These are phyloP conservation scores for Lupinus albus DNA, from an alignment of 306 rosid genomes.

Conservation along the genomic window DNA sequence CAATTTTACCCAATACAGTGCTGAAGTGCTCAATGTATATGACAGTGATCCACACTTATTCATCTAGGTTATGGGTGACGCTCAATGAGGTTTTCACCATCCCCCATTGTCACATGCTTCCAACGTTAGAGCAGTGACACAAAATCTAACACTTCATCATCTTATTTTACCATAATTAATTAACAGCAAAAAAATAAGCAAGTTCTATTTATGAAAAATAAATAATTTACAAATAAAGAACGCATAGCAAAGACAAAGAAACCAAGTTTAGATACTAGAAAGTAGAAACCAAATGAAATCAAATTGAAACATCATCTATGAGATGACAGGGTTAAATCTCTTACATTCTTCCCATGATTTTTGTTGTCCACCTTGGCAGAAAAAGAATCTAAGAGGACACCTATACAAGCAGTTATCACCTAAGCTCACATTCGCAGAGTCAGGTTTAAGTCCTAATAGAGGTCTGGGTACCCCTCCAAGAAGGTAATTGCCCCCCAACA, in stretches of 20 bases:
- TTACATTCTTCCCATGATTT: slow-evolving; percentile 54
- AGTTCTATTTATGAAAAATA: too few relatives aligned
- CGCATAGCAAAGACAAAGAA: background rate
- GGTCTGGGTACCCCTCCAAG: slow-evolving; percentile 71
- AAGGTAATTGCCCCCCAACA: slow-evolving; percentile 73
- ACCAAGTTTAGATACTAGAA: background rate
- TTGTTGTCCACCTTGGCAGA: slow-evolving; percentile 79
- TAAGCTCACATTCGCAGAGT: slow-evolving; percentile 65
- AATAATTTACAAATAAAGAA: background rate
- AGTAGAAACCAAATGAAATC: background rate
- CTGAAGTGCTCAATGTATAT: background rate
- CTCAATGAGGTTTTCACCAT: background rate
- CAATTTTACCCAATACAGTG: background rate
- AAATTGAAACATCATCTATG: slow-evolving; percentile 36
- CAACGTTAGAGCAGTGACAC: slow-evolving; percentile 11
- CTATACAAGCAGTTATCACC: slow-evolving; percentile 68
- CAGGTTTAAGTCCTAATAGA: slow-evolving; percentile 52
- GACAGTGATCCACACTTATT: background rate
- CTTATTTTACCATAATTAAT: background rate
- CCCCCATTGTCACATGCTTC: slow-evolving; percentile 36
- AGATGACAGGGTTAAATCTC: slow-evolving; percentile 52
- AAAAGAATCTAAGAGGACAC: slow-evolving; percentile 71
- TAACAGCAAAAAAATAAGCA: background rate
- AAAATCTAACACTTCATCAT: background rate
- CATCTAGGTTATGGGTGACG: background rate